These are phyloP conservation scores for Claviceps purpurea DNA, from an alignment of 2,329 filamentous ascomycete species.

Conservation along the genomic window DNA sequence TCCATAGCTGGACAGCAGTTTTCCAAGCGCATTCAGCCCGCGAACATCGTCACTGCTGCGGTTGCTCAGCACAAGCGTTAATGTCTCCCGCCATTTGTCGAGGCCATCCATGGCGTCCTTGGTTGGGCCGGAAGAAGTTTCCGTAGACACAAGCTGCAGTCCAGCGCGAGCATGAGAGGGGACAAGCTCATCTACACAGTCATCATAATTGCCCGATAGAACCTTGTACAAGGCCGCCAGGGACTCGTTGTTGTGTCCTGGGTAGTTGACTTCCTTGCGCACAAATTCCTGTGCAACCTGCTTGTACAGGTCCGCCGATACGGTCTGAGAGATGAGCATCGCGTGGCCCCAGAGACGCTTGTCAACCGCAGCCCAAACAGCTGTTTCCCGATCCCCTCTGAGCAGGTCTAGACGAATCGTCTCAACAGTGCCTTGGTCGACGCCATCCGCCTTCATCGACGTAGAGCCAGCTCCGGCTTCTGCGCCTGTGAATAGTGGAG, in stretches of 20 bases:
- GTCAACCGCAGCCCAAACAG: conserved; percentile 87
- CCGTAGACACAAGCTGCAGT: conserved; percentile 77
- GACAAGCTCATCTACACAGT: conserved; percentile 91
- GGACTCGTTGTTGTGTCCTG: conserved; percentile 69
- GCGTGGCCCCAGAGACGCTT: conserved; percentile 94
- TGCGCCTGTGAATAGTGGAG: conserved; percentile 13
- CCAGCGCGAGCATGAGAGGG: conserved; percentile 85
- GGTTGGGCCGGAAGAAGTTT: conserved; percentile 42
- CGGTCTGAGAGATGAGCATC: conserved; percentile 67
- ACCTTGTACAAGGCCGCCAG: conserved; percentile 87
- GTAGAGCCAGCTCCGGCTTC: conserved; percentile 16
- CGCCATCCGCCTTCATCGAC: conserved; percentile 45
- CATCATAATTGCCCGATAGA: conserved; percentile 84
- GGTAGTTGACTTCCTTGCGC: conserved; percentile 79
- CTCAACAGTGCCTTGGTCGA: conserved; percentile 57
- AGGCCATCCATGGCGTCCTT: conserved; percentile 72
- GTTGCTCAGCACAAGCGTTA: conserved; percentile 77
- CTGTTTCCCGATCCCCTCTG: conserved; percentile 74
- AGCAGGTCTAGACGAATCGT: conserved; percentile 62
- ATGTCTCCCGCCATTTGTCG: conserved; percentile 87
- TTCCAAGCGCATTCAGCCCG: conserved; percentile 68
- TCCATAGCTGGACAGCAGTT: conserved; percentile 71
- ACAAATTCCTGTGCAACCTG: conserved; percentile 93
- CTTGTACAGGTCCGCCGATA: conserved; percentile 78
- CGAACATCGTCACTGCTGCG: conserved; percentile 66